Conservation (phyloP, 2,329 filamentous ascomycete species). For the Diplodia scrobiculata region DNA sequence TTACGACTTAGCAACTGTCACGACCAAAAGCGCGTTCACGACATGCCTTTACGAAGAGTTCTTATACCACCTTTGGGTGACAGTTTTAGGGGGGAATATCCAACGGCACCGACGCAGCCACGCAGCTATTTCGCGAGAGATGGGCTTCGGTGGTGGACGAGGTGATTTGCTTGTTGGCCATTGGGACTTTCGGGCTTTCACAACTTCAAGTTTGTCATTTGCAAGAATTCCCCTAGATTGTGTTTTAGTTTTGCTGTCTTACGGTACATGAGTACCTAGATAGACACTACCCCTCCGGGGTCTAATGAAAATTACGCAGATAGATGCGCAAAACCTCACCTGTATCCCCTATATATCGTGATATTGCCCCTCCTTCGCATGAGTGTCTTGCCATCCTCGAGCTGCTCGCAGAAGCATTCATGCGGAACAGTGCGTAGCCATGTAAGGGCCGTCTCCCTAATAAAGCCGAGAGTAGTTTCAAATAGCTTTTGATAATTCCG, state of each 20-base stretch:
- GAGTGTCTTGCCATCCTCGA: not conserved
- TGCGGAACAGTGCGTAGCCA: too few relatives aligned
- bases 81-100: too few relatives aligned
- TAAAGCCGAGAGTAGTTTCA: too few relatives aligned
- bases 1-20: not conserved
- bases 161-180: not conserved
- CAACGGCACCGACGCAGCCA: not conserved
- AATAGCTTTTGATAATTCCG: too few relatives aligned
- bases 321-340: too few relatives aligned
- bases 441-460: too few relatives aligned
- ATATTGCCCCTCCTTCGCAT: not conserved
- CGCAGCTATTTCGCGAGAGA: not conserved
- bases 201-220: not conserved
- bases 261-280: too few relatives aligned
- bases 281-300: too few relatives aligned
- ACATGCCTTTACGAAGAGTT: too few relatives aligned
- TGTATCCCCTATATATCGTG: too few relatives aligned
- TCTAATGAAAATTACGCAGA: too few relatives aligned
- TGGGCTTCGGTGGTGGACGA: not conserved
- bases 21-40: not conserved
- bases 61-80: too few relatives aligned
- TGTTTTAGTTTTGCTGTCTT: not conserved
- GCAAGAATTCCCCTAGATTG: not conserved
- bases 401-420: not conserved
- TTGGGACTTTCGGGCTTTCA: not conserved